Evolutionary conservation across 1,284 basidiomycete genomes (phyloP), one percentile per base, ranked within the genome.

Genomic region (Marasmius oreades): DNA sequence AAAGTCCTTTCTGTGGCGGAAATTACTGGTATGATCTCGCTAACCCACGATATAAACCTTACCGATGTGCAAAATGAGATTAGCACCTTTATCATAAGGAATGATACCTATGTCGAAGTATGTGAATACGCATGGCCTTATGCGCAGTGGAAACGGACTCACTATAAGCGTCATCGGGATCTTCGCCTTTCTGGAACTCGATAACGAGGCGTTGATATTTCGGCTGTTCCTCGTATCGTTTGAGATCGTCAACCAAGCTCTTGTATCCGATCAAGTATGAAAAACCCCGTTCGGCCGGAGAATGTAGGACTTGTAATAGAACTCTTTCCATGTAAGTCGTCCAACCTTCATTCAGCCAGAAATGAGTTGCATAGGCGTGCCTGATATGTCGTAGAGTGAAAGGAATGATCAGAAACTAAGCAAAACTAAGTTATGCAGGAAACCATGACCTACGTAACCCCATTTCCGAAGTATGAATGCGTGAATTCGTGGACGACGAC

Each of bases 341-440:
- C 89, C 92, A 97, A 34, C 93, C 85, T 72, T 95, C 93, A 69
- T 95, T 95, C 51, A 95, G 82, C 93, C 93, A 96, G 76, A 95
- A 95, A 69, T 92, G 89, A 4, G 79, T 80, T 2, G 86, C 81
- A 56, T 90, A 69, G 0, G 84, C 82, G 57, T 89, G 87, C 0
- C 85, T 88, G 60, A n/a, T 34, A 64, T n/a, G 68, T 36, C 8
- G 5, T 66, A 61, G 64, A 66, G 20, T 34, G n/a, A n/a, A n/a
- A 36, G 43, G 33, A 43, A 44, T 16, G 18, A 16, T 34, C 20
- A 33, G 5, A 14, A 33, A 18, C 22, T 18, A 20, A 31, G 4
- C 42, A 6, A 61, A 51, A n/a, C n/a, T n/a, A n/a, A n/a, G n/a
- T 10, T 31, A 10, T 47, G 26, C 16, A 56, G 43, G 18, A 42